Conservation (phyloP, 805 yeast species). For the Martiniozyma abietophila region DNA sequence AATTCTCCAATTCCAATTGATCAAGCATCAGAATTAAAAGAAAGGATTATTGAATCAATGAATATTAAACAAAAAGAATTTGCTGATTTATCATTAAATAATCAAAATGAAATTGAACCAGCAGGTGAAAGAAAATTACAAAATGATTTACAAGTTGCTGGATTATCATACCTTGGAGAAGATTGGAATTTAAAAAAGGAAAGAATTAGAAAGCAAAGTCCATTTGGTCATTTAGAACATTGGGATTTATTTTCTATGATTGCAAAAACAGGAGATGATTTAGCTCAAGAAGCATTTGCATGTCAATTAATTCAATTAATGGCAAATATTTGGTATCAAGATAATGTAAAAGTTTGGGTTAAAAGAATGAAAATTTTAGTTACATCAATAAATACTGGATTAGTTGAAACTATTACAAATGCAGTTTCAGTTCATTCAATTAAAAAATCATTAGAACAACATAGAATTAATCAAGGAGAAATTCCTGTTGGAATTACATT, state of each 20-base stretch:
- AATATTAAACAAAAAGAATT: slow-evolving; percentile 64
- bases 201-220: slow-evolving; percentile 69
- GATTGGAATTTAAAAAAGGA: slow-evolving; percentile 84
- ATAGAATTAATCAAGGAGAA: slow-evolving; percentile 56
- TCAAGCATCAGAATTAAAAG: slow-evolving; percentile 59
- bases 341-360: slow-evolving; percentile 75
- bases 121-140: slow-evolving; percentile 90
- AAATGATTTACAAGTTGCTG: slow-evolving; percentile 83
- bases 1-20: slow-evolving; percentile 43
- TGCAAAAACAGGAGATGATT: slow-evolving; percentile 92
- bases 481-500: slow-evolving; percentile 66
- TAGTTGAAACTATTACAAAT: slow-evolving; percentile 93
- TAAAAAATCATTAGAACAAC: slow-evolving; percentile 80
- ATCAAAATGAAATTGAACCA: slow-evolving; percentile 42
- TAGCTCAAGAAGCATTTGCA: slow-evolving; percentile 96
- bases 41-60: slow-evolving; percentile 63
- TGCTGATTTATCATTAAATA: slow-evolving; percentile 26
- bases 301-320: slow-evolving; percentile 87
- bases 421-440: slow-evolving; percentile 92
- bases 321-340: slow-evolving; percentile 72
- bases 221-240: slow-evolving; percentile 75
- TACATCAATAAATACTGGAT: slow-evolving; percentile 83
- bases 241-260: slow-evolving; percentile 96
- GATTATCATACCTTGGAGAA: slow-evolving; percentile 70
- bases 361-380: slow-evolving; percentile 86